Percentiles rank a stretch among this genome's conserved stretches.
Evolutionary conservation across 1,284 basidiomycete species (phyloP).

Genomic region (Heterobasidion parviporum): DNA sequence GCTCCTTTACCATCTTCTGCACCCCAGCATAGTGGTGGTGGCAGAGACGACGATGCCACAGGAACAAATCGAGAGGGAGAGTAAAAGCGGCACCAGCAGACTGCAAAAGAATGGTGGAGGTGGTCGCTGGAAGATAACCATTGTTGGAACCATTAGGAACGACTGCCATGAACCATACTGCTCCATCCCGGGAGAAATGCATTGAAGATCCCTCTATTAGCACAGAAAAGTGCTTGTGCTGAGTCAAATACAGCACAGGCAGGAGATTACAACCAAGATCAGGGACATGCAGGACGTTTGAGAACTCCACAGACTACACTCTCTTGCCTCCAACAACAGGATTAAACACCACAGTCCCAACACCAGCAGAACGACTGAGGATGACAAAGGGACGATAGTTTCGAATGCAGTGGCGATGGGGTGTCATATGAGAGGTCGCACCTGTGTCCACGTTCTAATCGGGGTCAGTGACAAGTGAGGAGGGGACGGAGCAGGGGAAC

Average conservation of each 20-base stretch:
- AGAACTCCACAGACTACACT: conserved; percentile 17
- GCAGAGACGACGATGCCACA: background rate
- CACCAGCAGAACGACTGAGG: conserved; percentile 21
- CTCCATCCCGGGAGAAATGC: background rate
- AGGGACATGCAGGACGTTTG: conserved; percentile 26
- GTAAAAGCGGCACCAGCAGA: background rate
- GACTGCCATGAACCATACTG: background rate
- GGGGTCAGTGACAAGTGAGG: background rate
- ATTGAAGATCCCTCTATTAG: conserved; percentile 3
- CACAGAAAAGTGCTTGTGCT: conserved; percentile 7
- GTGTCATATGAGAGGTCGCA: conserved; percentile 29
- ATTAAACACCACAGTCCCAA: conserved; percentile 22
- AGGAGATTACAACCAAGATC: conserved; percentile 22
- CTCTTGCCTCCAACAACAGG: conserved; percentile 14
- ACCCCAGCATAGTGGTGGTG: background rate
- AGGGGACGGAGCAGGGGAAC: no score
- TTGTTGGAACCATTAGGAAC: background rate
- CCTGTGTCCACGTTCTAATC: conserved; percentile 21
- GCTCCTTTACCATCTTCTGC: background rate
- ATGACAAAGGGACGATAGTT: conserved; percentile 17
- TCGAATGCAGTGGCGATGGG: conserved; percentile 23
- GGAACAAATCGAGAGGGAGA: background rate
- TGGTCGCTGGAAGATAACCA: background rate
- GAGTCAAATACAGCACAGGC: conserved; percentile 17
- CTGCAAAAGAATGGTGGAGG: background rate